Base-by-base conservation (phyloP, 2,329 filamentous ascomycete species). In the Drechslerella dactyloides region DNA sequence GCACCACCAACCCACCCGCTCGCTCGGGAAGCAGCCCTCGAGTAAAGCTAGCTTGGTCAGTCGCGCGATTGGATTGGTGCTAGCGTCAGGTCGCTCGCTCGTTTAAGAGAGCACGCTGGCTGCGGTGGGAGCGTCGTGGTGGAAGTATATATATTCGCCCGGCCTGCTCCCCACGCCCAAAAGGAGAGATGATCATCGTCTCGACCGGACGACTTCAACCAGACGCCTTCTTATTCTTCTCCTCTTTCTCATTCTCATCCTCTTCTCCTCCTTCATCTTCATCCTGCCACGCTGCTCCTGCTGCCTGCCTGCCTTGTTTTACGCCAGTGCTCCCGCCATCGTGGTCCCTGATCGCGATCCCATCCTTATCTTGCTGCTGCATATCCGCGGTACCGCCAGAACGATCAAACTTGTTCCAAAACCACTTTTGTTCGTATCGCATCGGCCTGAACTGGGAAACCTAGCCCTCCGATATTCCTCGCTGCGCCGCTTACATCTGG, bases 181-280 rank as follows among this genome's bases (percentile, higher is more conserved):
- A 70, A 70, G 24, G 35, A 70, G 66, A 48, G 53, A 70, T 70
- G 66, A 70, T 70, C 66, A 70, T 70, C 66, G 48, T 61, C 13
- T 23, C 35, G 40, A 57, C 23, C 64, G 60, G 44, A 68, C 53
- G 53, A 59, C 62, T 46, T 51, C 56, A 15, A 37, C 37, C n/a
- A 48, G n/a, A 23, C 44, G 3, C 5, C 17, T 15, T 44, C 15
- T 54, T 7, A 11, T 50, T 10, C 8, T 54, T 23, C 13, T 21
- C n/a, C 37, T 55, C 17, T 24, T 40, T 6, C 15, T 57, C 24
- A 13, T n/a, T 23, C 21, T 54, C n/a, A 4, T 53, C 21, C 30
- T 13, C 44, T 33, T 21, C 21, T 50, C 8, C 7, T 48, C 23
- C 15, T 19, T 33, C 8, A 4, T 3, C 3, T 33, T 33, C 27